Base-by-base conservation (phyloP, 176 grass and related monocot species). In the Canna indica region DNA sequence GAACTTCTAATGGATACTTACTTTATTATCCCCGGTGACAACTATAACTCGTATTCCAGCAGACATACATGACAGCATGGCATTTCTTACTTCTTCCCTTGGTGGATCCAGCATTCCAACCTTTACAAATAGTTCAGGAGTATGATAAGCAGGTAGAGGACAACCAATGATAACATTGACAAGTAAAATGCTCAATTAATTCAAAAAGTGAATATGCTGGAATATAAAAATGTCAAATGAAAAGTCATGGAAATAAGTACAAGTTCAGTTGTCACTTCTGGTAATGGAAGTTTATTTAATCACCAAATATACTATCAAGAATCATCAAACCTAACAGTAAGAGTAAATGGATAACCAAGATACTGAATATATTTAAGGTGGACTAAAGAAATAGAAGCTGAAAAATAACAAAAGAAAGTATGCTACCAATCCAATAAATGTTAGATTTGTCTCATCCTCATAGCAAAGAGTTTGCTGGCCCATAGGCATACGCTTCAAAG, bases 11-110 rank as follows among this genome's bases (percentile, higher is more conserved):
- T 25, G 12, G 3, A 47, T 36, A 24, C 50, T 74, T 83, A 99
- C 94, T 87, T 99, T 99, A 66, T 99, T 99, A 78, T 99, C 94
- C 48, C 94, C 94, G 67, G 94, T 99, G 79, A 93, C 94, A 79
- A 99, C 88, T 73, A 99, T 87, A 85, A 99, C 94, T 73, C 94
- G 94, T 75, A 99, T 99, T 53, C 94, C 94, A 3, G 94, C 94
- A 83, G 84, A 89, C 86, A 90, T 93, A 83, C 94, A 93, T 58
- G 89, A 87, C 53, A 88, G 73, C 56, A 99, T 99, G 64, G 94
- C 94, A 82, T 79, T 75, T 22, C 78, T 71, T 73, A 93, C 94
- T 90, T 99, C 94, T 74, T 90, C 84, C 79, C 94, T 92, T 85
- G 94, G 94, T 67, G 94, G 94, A 75, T 99, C 94, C 72, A 93